These are phyloP conservation scores for Quillaja saponaria DNA, from an alignment of 306 rosid species.

Conservation along the genomic window DNA sequence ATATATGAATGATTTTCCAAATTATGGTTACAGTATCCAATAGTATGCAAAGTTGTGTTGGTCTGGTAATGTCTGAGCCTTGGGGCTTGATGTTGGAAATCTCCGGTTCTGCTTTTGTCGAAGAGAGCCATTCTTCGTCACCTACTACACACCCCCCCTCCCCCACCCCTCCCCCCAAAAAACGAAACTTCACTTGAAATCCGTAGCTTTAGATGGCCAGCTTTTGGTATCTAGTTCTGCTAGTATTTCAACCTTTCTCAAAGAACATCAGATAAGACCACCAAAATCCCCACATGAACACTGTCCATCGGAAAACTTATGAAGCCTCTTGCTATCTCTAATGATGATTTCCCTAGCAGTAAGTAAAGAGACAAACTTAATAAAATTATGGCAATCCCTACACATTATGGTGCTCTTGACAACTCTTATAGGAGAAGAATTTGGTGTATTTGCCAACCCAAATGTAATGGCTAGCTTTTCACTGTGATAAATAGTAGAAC, in stretches of 20 bases:
- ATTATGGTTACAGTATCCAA: background rate
- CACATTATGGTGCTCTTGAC: slow-evolving; percentile 71
- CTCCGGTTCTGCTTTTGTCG: too few species aligned
- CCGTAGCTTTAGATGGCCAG: slow-evolving; percentile 25
- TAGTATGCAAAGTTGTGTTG: too few species aligned
- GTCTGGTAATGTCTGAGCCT: too few species aligned
- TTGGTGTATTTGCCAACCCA: slow-evolving; percentile 63
- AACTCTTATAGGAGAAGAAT: slow-evolving; percentile 54
- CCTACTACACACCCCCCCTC: background rate
- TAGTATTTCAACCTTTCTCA: slow-evolving; percentile 1
- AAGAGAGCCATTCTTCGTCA: background rate
- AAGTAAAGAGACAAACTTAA: slow-evolving; percentile 51
- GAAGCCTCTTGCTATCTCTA: slow-evolving; percentile 75
- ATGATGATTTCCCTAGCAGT: slow-evolving; percentile 68
- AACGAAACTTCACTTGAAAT: too few species aligned
- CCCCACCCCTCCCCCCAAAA: too few species aligned
- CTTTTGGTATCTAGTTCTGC: slow-evolving; percentile 18
- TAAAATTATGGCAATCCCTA: slow-evolving; percentile 77
- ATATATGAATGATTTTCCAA: slow-evolving; percentile 13
- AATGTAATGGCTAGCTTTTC: slow-evolving; percentile 79
- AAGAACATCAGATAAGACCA: slow-evolving; percentile 41
- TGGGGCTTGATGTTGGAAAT: too few species aligned
- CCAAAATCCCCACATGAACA: slow-evolving; percentile 76
- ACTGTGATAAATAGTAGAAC: slow-evolving; percentile 58
- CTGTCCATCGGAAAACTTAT: slow-evolving; percentile 69